Conservation (phyloP, 108 stramenopile genomes). For the Nitzschia palea region DNA sequence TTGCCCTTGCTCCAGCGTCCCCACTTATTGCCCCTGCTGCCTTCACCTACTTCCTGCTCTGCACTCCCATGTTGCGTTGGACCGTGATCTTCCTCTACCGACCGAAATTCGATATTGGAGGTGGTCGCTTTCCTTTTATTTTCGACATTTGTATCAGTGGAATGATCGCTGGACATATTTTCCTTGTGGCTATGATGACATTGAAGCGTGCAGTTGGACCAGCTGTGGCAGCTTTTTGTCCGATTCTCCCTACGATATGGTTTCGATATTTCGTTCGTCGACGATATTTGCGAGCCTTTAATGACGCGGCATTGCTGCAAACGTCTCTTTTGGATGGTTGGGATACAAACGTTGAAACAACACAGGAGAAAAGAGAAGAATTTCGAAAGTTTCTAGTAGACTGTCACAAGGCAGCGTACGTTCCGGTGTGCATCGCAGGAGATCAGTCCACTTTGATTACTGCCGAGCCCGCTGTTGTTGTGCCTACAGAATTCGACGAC, state of each 20-base stretch:
- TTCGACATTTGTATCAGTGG: constrained; percentile 70
- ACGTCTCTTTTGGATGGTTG: constrained; percentile 82
- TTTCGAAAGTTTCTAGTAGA: constrained; percentile 83
- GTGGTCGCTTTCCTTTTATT: constrained; percentile 80
- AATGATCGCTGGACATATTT: constrained; percentile 63
- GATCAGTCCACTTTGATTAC: constrained; percentile 46
- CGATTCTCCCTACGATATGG: constrained; percentile 63
- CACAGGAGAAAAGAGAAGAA: constrained; percentile 68
- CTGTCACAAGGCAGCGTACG: constrained; percentile 87
- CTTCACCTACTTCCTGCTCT: constrained; percentile 71
- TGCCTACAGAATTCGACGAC: constrained; percentile 36
- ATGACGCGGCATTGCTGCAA: constrained; percentile 81
- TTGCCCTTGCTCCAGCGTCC: constrained; percentile 75
- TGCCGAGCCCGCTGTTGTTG: constrained; percentile 75
- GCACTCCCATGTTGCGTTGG: constrained; percentile 68
- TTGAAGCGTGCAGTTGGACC: constrained; percentile 68
- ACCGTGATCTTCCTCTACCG: constrained; percentile 79
- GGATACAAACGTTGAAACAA: constrained; percentile 60
- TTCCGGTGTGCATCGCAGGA: constrained; percentile 85
- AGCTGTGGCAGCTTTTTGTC: constrained; percentile 60
- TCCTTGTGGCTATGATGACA: constrained; percentile 50
- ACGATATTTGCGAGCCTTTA: constrained; percentile 61
- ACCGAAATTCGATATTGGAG: constrained; percentile 78
- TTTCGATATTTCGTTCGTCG: constrained; percentile 53
- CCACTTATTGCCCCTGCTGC: constrained; percentile 78